A percentile compares a stretch with the other conserved stretches of the same genome.
Conservation (phyloP, 2,329 filamentous ascomycete genomes). For the Akanthomyces dipterigenus region DNA sequence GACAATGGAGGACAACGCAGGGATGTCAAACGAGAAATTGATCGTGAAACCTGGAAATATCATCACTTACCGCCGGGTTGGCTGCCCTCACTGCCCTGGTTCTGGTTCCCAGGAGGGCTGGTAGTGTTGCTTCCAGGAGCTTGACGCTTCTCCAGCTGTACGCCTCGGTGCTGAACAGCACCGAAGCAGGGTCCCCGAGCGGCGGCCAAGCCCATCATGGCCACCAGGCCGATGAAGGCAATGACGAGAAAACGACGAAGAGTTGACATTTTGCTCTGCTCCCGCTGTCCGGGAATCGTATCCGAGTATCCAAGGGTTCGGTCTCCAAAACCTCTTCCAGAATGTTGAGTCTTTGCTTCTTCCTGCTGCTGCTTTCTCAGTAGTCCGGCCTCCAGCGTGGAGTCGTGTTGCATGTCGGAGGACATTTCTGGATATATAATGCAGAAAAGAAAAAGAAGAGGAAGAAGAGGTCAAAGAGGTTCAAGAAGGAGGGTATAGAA, state of each 20-base stretch:
- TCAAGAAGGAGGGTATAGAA: not conserved
- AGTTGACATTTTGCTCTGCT: slow-evolving; percentile 5
- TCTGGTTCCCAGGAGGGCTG: not conserved
- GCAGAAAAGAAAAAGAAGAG: not conserved
- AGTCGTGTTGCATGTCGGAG: slow-evolving; percentile 2
- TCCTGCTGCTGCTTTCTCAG: slow-evolving; percentile 9
- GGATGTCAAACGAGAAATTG: not conserved
- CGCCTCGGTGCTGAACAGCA: not conserved
- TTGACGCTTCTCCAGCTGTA: slow-evolving; percentile 8
- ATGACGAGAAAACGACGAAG: slow-evolving; percentile 7
- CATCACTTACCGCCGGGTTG: not conserved
- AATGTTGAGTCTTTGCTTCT: slow-evolving; percentile 9
- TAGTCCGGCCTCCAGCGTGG: slow-evolving; percentile 8
- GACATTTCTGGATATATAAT: slow-evolving; percentile 5
- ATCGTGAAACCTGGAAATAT: not conserved
- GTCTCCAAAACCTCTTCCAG: slow-evolving; percentile 5
- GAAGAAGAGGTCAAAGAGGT: not conserved
- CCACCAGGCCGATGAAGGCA: slow-evolving; percentile 31
- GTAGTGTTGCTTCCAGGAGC: slow-evolving; percentile 6
- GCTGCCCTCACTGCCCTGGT: not conserved
- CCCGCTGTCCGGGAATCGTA: not conserved
- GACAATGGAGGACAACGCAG: not conserved
- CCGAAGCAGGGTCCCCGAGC: not conserved
- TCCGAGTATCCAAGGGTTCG: not conserved
- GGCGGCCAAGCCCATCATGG: slow-evolving; percentile 25